Percentiles rank a stretch among this genome's conserved stretches.
These are phyloP conservation scores for Paecilomyces fulvus DNA, from an alignment of 2,329 filamentous ascomycete genomes.

Conservation along the genomic window DNA sequence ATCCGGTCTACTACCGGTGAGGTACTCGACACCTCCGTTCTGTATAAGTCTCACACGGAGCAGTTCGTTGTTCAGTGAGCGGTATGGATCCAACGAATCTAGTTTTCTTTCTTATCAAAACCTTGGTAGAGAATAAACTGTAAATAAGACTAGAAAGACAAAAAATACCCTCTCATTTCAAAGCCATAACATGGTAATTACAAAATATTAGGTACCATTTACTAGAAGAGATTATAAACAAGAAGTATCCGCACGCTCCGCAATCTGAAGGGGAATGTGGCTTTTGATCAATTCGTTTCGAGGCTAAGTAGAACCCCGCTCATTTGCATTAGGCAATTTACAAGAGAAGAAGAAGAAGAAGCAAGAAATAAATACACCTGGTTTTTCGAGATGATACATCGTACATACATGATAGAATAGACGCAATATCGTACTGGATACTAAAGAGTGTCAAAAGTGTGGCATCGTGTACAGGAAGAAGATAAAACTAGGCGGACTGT, in stretches of 20 bases:
- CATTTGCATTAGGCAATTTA: neutral
- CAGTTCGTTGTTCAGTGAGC: constrained; percentile 33
- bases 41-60: constrained; percentile 42
- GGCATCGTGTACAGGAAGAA: neutral
- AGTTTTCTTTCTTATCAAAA: too few species aligned
- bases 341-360: neutral
- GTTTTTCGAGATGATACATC: neutral
- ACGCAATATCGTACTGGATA: neutral
- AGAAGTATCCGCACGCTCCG: too few species aligned
- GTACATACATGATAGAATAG: neutral
- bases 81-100: neutral
- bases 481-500: neutral
- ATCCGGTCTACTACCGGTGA: constrained; percentile 41
- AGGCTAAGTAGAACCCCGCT: neutral
- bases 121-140: too few species aligned
- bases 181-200: too few species aligned
- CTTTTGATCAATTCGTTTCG: too few species aligned
- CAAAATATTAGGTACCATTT: too few species aligned
- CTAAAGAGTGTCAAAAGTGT: neutral
- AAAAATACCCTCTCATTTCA: too few species aligned
- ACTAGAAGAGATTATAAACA: too few species aligned
- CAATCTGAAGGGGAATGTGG: too few species aligned
- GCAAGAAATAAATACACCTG: neutral
- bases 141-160: too few species aligned
- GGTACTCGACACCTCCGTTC: constrained; percentile 39